Conservation (phyloP, 1,139 yeast genomes). For the Protomyces inouyei region DNA sequence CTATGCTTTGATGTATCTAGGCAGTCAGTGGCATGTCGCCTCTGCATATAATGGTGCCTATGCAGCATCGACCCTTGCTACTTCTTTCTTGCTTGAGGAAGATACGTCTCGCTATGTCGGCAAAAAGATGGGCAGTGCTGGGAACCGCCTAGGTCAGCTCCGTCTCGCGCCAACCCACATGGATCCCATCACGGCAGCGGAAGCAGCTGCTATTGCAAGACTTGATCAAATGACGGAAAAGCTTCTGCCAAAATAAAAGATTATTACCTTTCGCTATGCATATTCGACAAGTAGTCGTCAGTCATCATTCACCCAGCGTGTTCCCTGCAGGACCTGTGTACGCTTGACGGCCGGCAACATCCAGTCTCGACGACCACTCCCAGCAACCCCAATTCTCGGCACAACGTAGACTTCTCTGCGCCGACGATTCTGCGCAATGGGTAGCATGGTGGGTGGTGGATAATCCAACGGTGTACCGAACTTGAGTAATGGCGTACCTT, state of each 20-base stretch:
- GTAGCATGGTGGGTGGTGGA: neutral
- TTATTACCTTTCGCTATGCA: neutral
- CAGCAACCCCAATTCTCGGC: slow-evolving; percentile 22
- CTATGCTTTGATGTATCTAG: slow-evolving; percentile 73
- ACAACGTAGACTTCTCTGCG: slow-evolving; percentile 22
- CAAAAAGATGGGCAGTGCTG: slow-evolving; percentile 36
- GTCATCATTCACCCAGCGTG: slow-evolving; percentile 5
- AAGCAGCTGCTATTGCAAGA: neutral
- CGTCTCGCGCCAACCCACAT: neutral
- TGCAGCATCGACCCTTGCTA: slow-evolving; percentile 64
- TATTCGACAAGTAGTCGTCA: neutral
- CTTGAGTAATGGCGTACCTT: slow-evolving; percentile 26
- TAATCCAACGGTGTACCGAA: slow-evolving; percentile 24
- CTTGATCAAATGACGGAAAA: neutral
- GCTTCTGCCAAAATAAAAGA: neutral
- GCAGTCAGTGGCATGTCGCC: slow-evolving; percentile 84
- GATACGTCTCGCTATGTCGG: neutral
- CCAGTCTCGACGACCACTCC: slow-evolving; percentile 28
- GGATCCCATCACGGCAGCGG: neutral
- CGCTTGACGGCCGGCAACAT: slow-evolving; percentile 24
- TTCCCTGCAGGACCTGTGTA: slow-evolving; percentile 9
- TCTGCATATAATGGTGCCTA: slow-evolving; percentile 85
- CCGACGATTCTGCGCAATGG: slow-evolving; percentile 4
- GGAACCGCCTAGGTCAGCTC: slow-evolving; percentile 35
- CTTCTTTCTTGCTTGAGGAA: slow-evolving; percentile 31